phyloP scores from a whole-genome alignment of 2,329 filamentous ascomycete genomes.

The Phyllosticta citribraziliensis region DNA sequence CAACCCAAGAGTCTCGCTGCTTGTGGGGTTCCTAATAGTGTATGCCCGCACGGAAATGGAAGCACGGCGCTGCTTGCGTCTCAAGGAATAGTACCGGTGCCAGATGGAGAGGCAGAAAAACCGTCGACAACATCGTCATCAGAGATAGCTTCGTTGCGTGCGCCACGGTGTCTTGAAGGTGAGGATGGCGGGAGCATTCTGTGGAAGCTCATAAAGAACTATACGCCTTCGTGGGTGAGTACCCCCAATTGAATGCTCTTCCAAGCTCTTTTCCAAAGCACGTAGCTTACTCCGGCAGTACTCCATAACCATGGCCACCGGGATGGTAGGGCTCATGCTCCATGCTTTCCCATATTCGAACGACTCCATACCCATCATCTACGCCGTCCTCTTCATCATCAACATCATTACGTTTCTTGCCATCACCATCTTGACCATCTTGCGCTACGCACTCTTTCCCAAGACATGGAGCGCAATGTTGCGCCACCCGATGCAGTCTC shows the following conservation, averaged over 20 bases:
- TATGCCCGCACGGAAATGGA: constrained; percentile 7
- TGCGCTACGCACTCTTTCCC: constrained; percentile 57
- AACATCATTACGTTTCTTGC: constrained; percentile 49
- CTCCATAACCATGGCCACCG: constrained; percentile 50
- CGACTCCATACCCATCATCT: constrained; percentile 48
- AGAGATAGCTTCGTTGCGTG: not conserved
- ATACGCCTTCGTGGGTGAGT: constrained; percentile 25
- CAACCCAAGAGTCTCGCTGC: not conserved
- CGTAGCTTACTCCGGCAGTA: constrained; percentile 14
- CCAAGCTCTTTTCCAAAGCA: constrained; percentile 1
- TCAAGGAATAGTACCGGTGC: not conserved
- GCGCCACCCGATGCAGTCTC: constrained; percentile 53
- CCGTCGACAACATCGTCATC: constrained; percentile 6
- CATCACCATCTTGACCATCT: constrained; percentile 44
- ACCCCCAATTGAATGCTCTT: not conserved
- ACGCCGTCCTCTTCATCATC: constrained; percentile 50
- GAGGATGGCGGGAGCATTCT: constrained; percentile 2
- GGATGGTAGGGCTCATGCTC: constrained; percentile 55
- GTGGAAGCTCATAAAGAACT: constrained; percentile 22
- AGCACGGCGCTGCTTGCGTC: not conserved
- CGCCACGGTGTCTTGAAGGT: not conserved
- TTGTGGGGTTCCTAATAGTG: not conserved
- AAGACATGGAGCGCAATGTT: constrained; percentile 59
- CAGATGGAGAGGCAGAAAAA: constrained; percentile 3
- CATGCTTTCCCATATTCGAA: constrained; percentile 52